Percentiles rank a stretch among this genome's conserved stretches.
phyloP scores from a whole-genome alignment of 2,329 filamentous ascomycete genomes.

The Phaeosphaeria sp. region DNA sequence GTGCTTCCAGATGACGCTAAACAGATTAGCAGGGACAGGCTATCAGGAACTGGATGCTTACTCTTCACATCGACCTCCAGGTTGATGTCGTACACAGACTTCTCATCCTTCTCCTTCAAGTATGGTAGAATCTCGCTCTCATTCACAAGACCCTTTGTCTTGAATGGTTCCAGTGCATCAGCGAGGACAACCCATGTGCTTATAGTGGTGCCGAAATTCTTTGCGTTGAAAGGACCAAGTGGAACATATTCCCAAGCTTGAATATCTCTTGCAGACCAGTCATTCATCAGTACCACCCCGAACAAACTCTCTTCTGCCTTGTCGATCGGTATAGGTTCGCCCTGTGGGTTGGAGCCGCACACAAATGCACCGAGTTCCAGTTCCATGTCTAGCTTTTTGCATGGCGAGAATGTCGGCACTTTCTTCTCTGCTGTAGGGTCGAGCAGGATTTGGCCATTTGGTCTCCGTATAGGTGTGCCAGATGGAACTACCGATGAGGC shows the following conservation, averaged over 20 bases:
- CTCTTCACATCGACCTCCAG: constrained; percentile 69
- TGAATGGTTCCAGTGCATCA: constrained; percentile 76
- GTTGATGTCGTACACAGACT: constrained; percentile 72
- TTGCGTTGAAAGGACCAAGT: constrained; percentile 80
- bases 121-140: constrained; percentile 65
- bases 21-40: constrained; percentile 16
- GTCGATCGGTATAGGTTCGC: constrained; percentile 66
- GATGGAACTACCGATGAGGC: constrained; percentile 78
- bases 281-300: constrained; percentile 82
- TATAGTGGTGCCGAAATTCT: constrained; percentile 82
- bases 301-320: constrained; percentile 76
- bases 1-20: constrained; percentile 55
- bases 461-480: constrained; percentile 74
- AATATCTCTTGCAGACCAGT: constrained; percentile 85
- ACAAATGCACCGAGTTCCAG: constrained; percentile 81
- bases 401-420: constrained; percentile 67
- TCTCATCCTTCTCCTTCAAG: constrained; percentile 65
- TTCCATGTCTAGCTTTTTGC: constrained; percentile 76
- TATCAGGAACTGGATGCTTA: constrained; percentile 24
- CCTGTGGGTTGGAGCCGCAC: constrained; percentile 68
- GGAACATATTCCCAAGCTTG: constrained; percentile 87
- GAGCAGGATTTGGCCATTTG: constrained; percentile 74
- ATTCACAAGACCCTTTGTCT: constrained; percentile 61
- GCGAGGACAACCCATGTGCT: constrained; percentile 80
- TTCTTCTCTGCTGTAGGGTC: constrained; percentile 68